phyloP scores from a whole-genome alignment of 306 rosid genomes.

The Trichosanthes cucumerina region DNA sequence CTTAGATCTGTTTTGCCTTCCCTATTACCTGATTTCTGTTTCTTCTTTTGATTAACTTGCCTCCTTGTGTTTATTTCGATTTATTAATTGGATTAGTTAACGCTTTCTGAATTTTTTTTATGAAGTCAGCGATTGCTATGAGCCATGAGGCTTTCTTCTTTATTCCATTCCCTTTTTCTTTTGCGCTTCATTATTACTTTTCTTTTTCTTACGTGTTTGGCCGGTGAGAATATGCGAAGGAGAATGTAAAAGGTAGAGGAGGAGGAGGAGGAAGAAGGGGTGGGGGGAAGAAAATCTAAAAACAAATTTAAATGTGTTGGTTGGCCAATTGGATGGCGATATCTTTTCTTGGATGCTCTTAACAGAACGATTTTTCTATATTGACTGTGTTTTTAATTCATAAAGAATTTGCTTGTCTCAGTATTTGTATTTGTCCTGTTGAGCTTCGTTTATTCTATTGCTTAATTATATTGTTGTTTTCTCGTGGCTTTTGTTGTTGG shows the following conservation, averaged over 20 bases:
- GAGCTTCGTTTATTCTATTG: background rate
- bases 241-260: no score
- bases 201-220: constrained; percentile 7
- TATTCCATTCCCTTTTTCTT: background rate
- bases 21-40: background rate
- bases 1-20: background rate
- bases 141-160: background rate
- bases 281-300: background rate
- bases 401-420: background rate
- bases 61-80: background rate
- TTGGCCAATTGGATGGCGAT: background rate
- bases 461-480: background rate
- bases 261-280: background rate
- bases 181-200: background rate
- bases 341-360: background rate
- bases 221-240: constrained; percentile 5
- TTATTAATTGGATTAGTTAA: background rate
- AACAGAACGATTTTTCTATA: background rate
- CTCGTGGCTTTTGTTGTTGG: constrained; percentile 1
- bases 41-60: background rate
- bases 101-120: background rate
- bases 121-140: constrained; percentile 16
- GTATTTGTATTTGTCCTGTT: background rate
- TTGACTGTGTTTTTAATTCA: background rate
- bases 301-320: background rate